Evolutionary conservation across 768 basidiomycete species (phyloP).

Genomic region (Clathrus columnatus): DNA sequence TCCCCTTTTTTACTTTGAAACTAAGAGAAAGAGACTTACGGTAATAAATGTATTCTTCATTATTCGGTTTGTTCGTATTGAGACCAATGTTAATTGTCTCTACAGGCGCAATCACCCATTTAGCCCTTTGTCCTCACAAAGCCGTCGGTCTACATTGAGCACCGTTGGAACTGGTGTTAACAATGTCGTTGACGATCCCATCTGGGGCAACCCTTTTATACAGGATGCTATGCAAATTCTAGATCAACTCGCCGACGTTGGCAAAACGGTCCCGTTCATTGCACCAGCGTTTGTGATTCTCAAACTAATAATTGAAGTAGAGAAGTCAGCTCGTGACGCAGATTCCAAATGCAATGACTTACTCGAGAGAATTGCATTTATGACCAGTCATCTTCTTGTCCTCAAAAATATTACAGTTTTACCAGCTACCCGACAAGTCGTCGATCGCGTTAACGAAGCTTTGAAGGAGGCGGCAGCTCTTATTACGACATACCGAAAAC

Average conservation of each 20-base stretch:
- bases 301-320: slow-evolving; percentile 33
- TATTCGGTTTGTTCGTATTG: neutral
- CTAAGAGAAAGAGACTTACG: neutral
- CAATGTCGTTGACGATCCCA: neutral
- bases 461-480: slow-evolving; percentile 31
- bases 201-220: slow-evolving; percentile 10
- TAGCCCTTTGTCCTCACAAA: neutral
- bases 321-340: slow-evolving; percentile 28
- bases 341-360: slow-evolving; percentile 33
- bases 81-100: neutral
- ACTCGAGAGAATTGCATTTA: slow-evolving; percentile 34
- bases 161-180: neutral
- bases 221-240: slow-evolving; percentile 26
- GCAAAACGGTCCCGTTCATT: slow-evolving; percentile 29
- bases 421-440: slow-evolving; percentile 27
- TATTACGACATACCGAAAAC: slow-evolving; percentile 32
- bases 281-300: slow-evolving; percentile 32
- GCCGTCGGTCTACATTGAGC: neutral
- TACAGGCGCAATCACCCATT: neutral
- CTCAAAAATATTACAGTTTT: slow-evolving; percentile 27
- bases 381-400: slow-evolving; percentile 31
- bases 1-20: neutral
- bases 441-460: slow-evolving; percentile 31
- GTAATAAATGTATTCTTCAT: neutral
- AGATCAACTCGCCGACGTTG: slow-evolving; percentile 26